phyloP scores from a whole-genome alignment of 2,329 filamentous ascomycete genomes.

The Exophiala sideris region DNA sequence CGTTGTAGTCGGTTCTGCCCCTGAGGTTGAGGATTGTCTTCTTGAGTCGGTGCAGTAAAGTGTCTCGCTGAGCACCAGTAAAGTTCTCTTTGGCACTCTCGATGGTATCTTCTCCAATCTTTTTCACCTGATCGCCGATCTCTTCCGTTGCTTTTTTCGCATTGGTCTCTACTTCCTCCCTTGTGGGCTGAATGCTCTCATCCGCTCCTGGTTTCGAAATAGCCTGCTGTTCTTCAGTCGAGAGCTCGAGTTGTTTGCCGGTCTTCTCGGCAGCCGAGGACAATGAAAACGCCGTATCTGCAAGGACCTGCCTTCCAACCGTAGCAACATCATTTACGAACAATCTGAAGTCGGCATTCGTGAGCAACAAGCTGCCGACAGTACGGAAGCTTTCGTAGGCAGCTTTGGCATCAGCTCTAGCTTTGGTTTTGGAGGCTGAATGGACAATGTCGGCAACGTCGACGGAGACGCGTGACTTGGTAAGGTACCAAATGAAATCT shows the following conservation, averaged over 20 bases:
- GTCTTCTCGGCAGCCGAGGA: slow-evolving; percentile 72
- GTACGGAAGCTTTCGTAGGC: slow-evolving; percentile 80
- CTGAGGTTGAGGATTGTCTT: slow-evolving; percentile 70
- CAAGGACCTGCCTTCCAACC: slow-evolving; percentile 78
- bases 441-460: slow-evolving; percentile 63
- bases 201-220: slow-evolving; percentile 45
- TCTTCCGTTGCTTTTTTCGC: slow-evolving; percentile 51
- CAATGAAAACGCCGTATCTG: slow-evolving; percentile 76
- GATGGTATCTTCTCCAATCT: slow-evolving; percentile 55
- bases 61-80: slow-evolving; percentile 67
- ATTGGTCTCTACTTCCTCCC: slow-evolving; percentile 61
- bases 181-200: slow-evolving; percentile 50
- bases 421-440: slow-evolving; percentile 60
- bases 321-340: slow-evolving; percentile 78
- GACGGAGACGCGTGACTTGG: slow-evolving; percentile 67
- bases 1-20: slow-evolving; percentile 74
- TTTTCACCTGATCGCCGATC: slow-evolving; percentile 35
- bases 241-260: slow-evolving; percentile 69
- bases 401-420: slow-evolving; percentile 67
- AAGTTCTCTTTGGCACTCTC: slow-evolving; percentile 73
- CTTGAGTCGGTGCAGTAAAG: slow-evolving; percentile 72
- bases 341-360: slow-evolving; percentile 84
- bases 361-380: slow-evolving; percentile 77
- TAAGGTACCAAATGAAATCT: slow-evolving; percentile 82
- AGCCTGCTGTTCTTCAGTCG: slow-evolving; percentile 56